Conservation (phyloP, 352 stramenopile species). For the Globisporangium abappressorium region DNA sequence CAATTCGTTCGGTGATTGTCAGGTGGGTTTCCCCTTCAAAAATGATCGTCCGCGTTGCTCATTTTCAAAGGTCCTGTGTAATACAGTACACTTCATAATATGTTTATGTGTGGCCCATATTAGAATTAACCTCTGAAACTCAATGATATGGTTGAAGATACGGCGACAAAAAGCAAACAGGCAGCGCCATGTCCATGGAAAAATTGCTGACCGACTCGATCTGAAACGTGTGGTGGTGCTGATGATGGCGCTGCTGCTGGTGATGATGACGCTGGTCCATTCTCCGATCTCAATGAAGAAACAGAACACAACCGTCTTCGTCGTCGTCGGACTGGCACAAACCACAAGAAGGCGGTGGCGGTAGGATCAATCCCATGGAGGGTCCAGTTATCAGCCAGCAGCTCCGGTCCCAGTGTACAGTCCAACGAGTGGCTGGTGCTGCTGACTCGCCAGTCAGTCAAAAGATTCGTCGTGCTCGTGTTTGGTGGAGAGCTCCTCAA, state of each 20-base stretch:
- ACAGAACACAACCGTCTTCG: neutral
- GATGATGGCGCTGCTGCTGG: neutral
- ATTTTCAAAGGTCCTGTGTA: neutral
- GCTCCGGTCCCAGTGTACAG: neutral
- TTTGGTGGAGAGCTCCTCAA: neutral
- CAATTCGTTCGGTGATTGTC: neutral
- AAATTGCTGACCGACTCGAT: slow-evolving; percentile 5
- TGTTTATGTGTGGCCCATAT: neutral
- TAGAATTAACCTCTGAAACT: too few species aligned
- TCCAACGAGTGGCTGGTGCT: neutral
- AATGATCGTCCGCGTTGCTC: neutral
- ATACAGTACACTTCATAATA: neutral
- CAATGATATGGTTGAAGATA: neutral
- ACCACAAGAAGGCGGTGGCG: neutral
- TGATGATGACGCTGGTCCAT: too few species aligned
- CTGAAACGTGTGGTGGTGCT: neutral
- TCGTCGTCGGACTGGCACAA: too few species aligned
- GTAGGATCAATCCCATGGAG: neutral
- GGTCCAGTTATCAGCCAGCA: neutral
- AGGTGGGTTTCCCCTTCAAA: neutral
- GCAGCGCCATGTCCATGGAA: neutral
- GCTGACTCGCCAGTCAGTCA: neutral
- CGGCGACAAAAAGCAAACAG: neutral
- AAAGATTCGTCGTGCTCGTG: neutral
- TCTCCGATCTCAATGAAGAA: neutral